Evolutionary conservation across 768 basidiomycete species (phyloP), one percentile per base, ranked within the genome.

Genomic region (Kwoniella dendrophila): DNA sequence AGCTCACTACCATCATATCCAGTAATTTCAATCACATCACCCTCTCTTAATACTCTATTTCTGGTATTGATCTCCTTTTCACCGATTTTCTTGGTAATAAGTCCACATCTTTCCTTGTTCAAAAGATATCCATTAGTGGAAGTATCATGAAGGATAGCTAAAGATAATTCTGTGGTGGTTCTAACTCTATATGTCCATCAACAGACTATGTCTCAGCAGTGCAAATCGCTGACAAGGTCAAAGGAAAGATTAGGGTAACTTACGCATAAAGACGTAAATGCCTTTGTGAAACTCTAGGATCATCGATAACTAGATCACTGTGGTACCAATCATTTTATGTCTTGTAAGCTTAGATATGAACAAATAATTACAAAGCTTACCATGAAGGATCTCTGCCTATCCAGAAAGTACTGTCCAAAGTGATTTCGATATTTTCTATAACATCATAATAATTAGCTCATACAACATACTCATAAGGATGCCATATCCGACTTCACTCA

Each of bases 81-180:
- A 12, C 58, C 55, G 4, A 69, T 34, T 6, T 4, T 51, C 0
- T 10, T 10, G 22, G 24, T 47, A 43, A 3, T 22, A 16, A 18
- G 24, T 38, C 45, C 27, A 63, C 24, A 33, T n/a, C 50, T 32
- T 55, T 48, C 10, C 4, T 51, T 64, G 34, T 72, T 72, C 4
- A 72, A 54, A 11, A 57, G 22, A 40, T 59, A 67, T 10, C 71
- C 71, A 22, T 69, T 69, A 7, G 53, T 43, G 0, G 68, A 72
- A 6, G 59, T 40, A 48, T 72, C 71, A 32, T 70, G 66, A 14
- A 72, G 24, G 20, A 63, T 45, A 4, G 62, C 64, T 4, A 72
- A 12, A 10, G 63, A 52, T 4, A 63, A 52, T 1, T 22, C 8
- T 7, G 63, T 51, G 24, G 50, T 57, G 5, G 71, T 72, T 24